Percentiles rank a stretch among this genome's conserved stretches.
Evolutionary conservation across 2,329 filamentous ascomycete species (phyloP).

Genomic region (Stagonosporopsis rhizophila): DNA sequence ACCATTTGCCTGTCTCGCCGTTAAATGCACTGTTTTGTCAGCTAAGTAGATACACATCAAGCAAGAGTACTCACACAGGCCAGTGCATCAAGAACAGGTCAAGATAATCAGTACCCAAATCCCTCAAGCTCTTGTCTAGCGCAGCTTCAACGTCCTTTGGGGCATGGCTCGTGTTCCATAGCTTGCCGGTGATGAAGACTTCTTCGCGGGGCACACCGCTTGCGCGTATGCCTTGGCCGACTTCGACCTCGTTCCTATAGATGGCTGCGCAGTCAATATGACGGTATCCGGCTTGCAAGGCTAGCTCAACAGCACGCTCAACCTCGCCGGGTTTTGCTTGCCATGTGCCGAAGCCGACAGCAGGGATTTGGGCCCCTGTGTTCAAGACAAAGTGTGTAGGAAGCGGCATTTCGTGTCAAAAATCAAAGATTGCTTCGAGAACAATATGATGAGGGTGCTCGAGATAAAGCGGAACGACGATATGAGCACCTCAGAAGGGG

Average conservation of each 20-base stretch:
- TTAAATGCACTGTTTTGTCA: constrained; percentile 24
- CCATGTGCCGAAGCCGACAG: constrained; percentile 79
- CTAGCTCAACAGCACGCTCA: constrained; percentile 69
- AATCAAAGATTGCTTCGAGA: background rate
- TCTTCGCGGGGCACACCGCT: constrained; percentile 67
- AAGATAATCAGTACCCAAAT: constrained; percentile 68
- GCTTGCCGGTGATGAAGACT: constrained; percentile 80
- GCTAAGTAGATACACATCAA: background rate
- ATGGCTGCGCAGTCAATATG: constrained; percentile 78
- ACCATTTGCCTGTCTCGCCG: constrained; percentile 44
- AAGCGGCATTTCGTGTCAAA: constrained; percentile 23
- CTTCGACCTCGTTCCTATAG: constrained; percentile 77
- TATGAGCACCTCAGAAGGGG: background rate
- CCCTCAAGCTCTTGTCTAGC: constrained; percentile 64
- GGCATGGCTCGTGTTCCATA: constrained; percentile 80
- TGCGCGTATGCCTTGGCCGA: constrained; percentile 73
- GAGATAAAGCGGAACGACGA: background rate
- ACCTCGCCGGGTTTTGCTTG: constrained; percentile 70
- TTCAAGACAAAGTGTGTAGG: constrained; percentile 59
- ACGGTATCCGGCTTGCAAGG: constrained; percentile 71
- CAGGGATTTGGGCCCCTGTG: constrained; percentile 77
- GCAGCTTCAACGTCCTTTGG: constrained; percentile 62
- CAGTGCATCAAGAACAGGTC: constrained; percentile 74
- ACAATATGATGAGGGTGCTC: background rate
- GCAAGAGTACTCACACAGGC: constrained; percentile 47